Base-by-base conservation (phyloP, 2,329 filamentous ascomycete species). In the Venturia nashicola region DNA sequence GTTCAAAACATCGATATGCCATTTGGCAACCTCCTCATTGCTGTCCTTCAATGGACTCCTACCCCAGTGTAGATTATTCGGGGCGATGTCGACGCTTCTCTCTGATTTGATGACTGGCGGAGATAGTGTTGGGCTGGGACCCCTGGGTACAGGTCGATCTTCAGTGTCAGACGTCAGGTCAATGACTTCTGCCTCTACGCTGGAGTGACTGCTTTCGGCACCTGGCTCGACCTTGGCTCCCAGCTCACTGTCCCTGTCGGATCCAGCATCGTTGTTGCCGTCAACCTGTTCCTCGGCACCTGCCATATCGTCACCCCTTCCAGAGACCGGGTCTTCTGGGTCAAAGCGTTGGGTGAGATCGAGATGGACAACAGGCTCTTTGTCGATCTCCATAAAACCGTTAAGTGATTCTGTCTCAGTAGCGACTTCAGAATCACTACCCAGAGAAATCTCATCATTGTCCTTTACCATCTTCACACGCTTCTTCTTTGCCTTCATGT, bases 361-460 rank as follows among this genome's bases (percentile, higher is more conserved):
- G 32, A 36, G 51, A 57, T 34, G 18, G 23, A 14, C 2, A 7
- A 36, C 11, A 18, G 51, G 51, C 6, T 36, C 16, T 16, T 36
- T 14, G 27, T 57, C 27, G 18, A 57, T 57, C 32, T 57, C 51
- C 51, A 57, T 57, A 12, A 57, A 57, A 23, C 51, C 51, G 27
- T 57, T 57, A 11, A 57, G 51, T 36, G 51, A 57, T 20, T 57
- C 51, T 57, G 51, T 57, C 18, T 60, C 79, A 32, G 81, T 81
- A 23, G 75, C 69, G 57, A 62, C 44, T 9, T 69, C 67, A 1
- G 66, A 66, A 20, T 71, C 68, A 23, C 68, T 71, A 43, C 67
- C 62, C 14, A 85, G 68, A 9, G 79, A 65, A 59, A 85, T 83
- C 16, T 80, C 82, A 16, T 76, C 79, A 20, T 77, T 72, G 14